phyloP scores from a whole-genome alignment of 2,329 filamentous ascomycete genomes.

The Aspergillus sojae region DNA sequence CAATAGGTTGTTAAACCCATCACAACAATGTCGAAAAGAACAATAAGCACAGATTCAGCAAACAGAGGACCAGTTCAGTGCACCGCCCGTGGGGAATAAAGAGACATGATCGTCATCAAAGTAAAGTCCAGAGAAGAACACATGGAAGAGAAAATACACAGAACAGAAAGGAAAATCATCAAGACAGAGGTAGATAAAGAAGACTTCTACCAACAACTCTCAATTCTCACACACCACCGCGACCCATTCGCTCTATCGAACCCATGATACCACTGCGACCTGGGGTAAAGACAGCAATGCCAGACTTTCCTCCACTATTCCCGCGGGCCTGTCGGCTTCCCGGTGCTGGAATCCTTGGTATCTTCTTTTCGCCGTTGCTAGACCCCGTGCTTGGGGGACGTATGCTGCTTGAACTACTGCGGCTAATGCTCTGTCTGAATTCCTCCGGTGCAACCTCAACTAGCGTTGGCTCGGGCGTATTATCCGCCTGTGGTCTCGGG shows the following conservation, averaged over 20 bases:
- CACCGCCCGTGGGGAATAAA: constrained; percentile 1
- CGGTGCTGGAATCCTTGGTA: constrained; percentile 35
- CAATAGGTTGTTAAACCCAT: neutral
- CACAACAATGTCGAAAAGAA: neutral
- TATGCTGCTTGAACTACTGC: constrained; percentile 33
- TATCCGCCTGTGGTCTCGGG: constrained; percentile 3
- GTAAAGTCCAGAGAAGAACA: neutral
- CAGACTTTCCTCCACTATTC: constrained; percentile 41
- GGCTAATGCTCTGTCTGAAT: constrained; percentile 27
- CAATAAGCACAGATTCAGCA: neutral
- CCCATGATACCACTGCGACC: constrained; percentile 75
- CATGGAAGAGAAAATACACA: neutral
- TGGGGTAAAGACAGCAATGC: constrained; percentile 40
- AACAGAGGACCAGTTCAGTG: neutral
- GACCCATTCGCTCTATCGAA: constrained; percentile 87
- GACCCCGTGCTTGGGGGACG: constrained; percentile 32
- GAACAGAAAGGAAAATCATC: neutral
- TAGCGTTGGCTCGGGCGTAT: constrained; percentile 15
- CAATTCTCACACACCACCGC: constrained; percentile 31
- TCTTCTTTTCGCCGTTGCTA: constrained; percentile 30
- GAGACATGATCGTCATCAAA: neutral
- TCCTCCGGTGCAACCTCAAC: constrained; percentile 22
- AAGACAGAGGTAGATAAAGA: neutral
- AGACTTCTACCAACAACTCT: neutral
- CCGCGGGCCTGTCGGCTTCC: constrained; percentile 32